Evolutionary conservation across 2,329 filamentous ascomycete genomes (phyloP), one percentile per base, ranked within the genome.

Genomic region (Trichophyton rubrum): DNA sequence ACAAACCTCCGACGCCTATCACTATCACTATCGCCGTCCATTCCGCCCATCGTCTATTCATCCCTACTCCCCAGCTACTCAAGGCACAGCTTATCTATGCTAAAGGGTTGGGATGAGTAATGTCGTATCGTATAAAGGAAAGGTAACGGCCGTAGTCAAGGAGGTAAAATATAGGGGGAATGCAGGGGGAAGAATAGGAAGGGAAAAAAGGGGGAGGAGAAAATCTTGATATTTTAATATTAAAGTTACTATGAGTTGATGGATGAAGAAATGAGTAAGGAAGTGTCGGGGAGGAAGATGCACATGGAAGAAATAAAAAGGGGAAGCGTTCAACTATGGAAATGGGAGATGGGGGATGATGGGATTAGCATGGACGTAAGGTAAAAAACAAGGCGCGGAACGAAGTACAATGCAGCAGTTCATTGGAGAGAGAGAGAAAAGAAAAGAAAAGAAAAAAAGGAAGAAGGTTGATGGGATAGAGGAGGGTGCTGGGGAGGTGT

Each of bases 121-220:
- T 51, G 45, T 38, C 33, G 33, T 51, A 51, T 51, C 45, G 24
- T 51, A 22, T 22, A 51, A 51, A 51, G 45, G 45, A 51, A 51
- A 51, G 20, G 51, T 35, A 55, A 55, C 51, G 51, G 13, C 13
- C 6, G 33, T 17, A 13, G 20, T 35, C 20, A 35, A 24, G 20
- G 7, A 55, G 27, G 38, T 41, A 20, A 45, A 38, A 6, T 3
- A n/a, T 41, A 58, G 17, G 22, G 30, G 55, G 30, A 35, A 17
- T n/a, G 27, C 27, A 30, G 63, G 60, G 33, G 33, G 33, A 1
- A 11, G 33, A 38, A 60, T 64, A 53, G 59, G 63, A 59, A 62
- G 61, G 66, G 63, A 59, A 59, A 47, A 49, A 63, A n/a, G 47
- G 43, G 24, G 56, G 53, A 56, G 15, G 8, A 53, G 27, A 27